Percentiles rank a stretch among this genome's conserved stretches.
These are phyloP conservation scores for Atkinsonella hypoxylon DNA, from an alignment of 2,329 filamentous ascomycete genomes.

Conservation along the genomic window DNA sequence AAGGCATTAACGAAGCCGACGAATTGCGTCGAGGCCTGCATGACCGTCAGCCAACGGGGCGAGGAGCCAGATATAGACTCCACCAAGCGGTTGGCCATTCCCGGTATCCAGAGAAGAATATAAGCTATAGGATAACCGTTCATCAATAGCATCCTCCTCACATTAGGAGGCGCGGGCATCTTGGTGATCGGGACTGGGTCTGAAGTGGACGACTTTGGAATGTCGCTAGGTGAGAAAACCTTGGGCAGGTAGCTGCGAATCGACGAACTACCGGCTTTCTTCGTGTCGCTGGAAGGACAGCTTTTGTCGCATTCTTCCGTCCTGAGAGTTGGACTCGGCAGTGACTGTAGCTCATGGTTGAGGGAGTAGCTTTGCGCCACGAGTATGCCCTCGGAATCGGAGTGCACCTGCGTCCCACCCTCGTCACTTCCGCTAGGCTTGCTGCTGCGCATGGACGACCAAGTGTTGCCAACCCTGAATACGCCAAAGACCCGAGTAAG, in stretches of 20 bases:
- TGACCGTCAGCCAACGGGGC: slow-evolving; percentile 13
- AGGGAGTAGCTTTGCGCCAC: slow-evolving; percentile 3
- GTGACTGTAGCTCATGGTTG: not conserved
- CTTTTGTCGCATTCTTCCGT: too few relatives aligned
- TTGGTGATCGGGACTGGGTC: not conserved
- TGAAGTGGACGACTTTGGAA: too few relatives aligned
- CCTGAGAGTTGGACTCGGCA: not conserved
- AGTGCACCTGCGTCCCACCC: not conserved
- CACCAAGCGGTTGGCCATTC: slow-evolving; percentile 21
- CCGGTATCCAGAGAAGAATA: slow-evolving; percentile 26
- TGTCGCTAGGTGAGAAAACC: not conserved
- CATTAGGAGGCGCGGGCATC: slow-evolving; percentile 8
- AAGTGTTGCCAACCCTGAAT: not conserved
- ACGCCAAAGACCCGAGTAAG: slow-evolving; percentile 8
- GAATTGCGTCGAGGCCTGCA: slow-evolving; percentile 25
- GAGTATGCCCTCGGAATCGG: slow-evolving; percentile 6
- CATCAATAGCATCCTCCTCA: slow-evolving; percentile 22
- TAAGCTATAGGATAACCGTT: slow-evolving; percentile 26
- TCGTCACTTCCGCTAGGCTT: not conserved
- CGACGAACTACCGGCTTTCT: not conserved
- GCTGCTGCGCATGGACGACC: not conserved
- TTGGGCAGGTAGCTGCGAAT: not conserved
- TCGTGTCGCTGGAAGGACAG: not conserved
- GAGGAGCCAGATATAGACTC: slow-evolving; percentile 14
- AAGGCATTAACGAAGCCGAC: slow-evolving; percentile 25